These are phyloP conservation scores for Silene conica DNA, from an alignment of 148 eudicot genomes.

Conservation along the genomic window DNA sequence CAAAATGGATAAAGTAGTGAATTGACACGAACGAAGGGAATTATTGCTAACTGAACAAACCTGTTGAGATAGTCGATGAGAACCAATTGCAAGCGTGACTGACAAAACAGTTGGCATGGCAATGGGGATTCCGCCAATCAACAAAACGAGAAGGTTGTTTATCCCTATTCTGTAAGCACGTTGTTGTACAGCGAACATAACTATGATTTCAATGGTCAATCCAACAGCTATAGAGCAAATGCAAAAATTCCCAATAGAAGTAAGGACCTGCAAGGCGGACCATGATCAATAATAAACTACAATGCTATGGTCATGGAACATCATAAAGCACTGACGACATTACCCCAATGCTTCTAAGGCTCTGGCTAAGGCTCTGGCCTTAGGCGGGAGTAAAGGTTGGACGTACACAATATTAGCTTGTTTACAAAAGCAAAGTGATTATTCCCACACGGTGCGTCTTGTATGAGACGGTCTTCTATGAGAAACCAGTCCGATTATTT, in stretches of 20 bases:
- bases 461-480: not conserved
- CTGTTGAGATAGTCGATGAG: conserved; percentile 75
- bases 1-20: not conserved
- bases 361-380: too few relatives aligned
- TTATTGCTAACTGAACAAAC: conserved; percentile 26
- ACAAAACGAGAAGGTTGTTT: conserved; percentile 71
- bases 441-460: not conserved
- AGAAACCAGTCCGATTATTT: too few relatives aligned
- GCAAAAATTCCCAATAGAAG: conserved; percentile 77
- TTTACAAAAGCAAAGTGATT: too few relatives aligned
- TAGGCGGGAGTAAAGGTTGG: too few relatives aligned
- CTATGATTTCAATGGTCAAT: conserved; percentile 60
- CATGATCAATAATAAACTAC: conserved; percentile 2
- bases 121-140: conserved; percentile 83
- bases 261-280: conserved; percentile 49
- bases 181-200: conserved; percentile 59
- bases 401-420: too few relatives aligned
- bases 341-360: too few relatives aligned
- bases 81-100: conserved; percentile 76
- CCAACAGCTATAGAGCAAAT: conserved; percentile 76
- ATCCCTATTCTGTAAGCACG: conserved; percentile 63
- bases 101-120: conserved; percentile 88
- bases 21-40: not conserved
- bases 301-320: not conserved
- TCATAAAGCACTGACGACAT: not conserved